Evolutionary conservation across 1,139 yeast genomes (phyloP).

Genomic region (Pichia sp.): DNA sequence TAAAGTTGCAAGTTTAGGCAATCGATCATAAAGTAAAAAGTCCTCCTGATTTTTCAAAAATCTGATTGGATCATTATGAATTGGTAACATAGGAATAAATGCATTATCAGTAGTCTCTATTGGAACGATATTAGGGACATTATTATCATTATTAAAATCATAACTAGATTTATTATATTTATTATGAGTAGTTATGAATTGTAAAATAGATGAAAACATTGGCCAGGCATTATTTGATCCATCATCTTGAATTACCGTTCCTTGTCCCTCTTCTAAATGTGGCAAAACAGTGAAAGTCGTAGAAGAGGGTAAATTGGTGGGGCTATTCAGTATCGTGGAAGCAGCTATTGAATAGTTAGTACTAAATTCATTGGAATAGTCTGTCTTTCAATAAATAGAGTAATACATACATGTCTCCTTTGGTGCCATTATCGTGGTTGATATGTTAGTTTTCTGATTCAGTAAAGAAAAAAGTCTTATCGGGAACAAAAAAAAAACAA

Average conservation of each 20-base stretch:
- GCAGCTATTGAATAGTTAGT: no score
- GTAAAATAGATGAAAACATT: slow-evolving; percentile 7
- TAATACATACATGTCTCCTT: no score
- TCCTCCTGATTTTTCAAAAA: slow-evolving; percentile 33
- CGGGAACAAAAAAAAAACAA: no score
- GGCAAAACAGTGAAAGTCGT: no score
- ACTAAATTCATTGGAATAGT: no score
- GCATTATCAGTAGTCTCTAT: neutral
- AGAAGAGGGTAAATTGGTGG: no score
- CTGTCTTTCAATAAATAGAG: no score
- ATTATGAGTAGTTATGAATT: slow-evolving; percentile 1
- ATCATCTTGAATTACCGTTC: neutral
- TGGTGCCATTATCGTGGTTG: no score
- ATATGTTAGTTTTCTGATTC: no score
- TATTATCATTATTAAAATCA: neutral
- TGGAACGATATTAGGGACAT: neutral
- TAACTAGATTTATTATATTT: neutral
- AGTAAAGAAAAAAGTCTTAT: no score
- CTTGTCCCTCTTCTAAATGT: neutral
- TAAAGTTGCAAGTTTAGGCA: slow-evolving; percentile 26
- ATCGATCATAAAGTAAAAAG: slow-evolving; percentile 23
- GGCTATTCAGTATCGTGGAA: no score
- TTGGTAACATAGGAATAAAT: slow-evolving; percentile 5
- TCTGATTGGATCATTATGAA: slow-evolving; percentile 31
- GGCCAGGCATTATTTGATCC: slow-evolving; percentile 3